Conservation (phyloP, 164 flowering plant genomes). For the Umbellularia californica region DNA sequence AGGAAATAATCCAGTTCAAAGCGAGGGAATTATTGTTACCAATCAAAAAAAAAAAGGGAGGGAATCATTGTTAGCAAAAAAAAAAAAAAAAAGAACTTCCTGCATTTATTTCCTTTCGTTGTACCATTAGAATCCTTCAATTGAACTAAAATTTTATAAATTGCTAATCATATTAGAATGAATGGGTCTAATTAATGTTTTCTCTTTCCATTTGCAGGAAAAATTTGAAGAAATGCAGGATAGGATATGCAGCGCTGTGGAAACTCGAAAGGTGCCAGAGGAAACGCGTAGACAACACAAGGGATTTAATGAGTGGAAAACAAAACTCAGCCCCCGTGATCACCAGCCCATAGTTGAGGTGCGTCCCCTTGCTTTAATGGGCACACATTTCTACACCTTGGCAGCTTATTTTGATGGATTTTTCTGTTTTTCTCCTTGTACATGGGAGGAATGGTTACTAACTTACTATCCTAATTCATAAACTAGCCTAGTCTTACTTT, state of each 20-base stretch:
- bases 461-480: background rate
- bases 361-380: background rate
- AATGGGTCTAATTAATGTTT: background rate
- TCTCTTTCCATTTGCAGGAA: conserved; percentile 1
- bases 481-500: no score
- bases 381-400: no score
- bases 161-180: no score
- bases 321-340: conserved; percentile 20
- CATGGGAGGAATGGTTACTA: background rate
- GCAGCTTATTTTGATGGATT: no score
- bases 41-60: no score
- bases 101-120: no score
- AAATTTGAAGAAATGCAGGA: conserved; percentile 29
- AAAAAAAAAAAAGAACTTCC: no score
- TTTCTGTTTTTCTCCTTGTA: background rate
- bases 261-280: conserved; percentile 12
- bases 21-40: no score
- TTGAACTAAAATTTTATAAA: no score
- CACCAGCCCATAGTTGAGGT: conserved; percentile 35
- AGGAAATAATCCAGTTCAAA: no score
- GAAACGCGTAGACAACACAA: conserved; percentile 22
- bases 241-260: conserved; percentile 14
- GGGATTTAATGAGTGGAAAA: conserved; percentile 35
- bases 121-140: no score
- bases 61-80: no score